These are phyloP conservation scores for Debaryomycetaceae sp. DNA, from an alignment of 1,139 yeast genomes.

Conservation along the genomic window DNA sequence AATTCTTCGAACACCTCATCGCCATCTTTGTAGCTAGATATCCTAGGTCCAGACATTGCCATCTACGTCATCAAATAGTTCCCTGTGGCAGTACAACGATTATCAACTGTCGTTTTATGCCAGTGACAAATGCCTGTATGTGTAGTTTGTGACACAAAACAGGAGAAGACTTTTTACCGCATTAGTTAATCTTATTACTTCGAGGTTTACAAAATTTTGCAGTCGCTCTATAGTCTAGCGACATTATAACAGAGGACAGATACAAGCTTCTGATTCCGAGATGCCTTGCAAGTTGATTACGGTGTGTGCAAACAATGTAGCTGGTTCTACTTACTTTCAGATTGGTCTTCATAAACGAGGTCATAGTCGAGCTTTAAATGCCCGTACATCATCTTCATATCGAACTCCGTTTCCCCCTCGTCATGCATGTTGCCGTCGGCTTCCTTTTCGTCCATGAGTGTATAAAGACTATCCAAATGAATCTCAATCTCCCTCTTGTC, in stretches of 20 bases:
- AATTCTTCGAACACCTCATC: conserved; percentile 10
- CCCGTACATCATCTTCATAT: conserved; percentile 13
- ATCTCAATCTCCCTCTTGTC: conserved; percentile 9
- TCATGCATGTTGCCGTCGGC: conserved; percentile 5
- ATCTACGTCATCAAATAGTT: too few species aligned
- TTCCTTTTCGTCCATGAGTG: conserved; percentile 3
- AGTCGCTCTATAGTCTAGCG: background rate
- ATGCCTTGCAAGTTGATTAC: too few species aligned
- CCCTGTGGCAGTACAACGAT: too few species aligned
- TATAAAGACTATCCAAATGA: conserved; percentile 2
- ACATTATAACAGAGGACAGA: too few species aligned
- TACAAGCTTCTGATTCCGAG: too few species aligned
- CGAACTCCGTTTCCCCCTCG: conserved; percentile 7
- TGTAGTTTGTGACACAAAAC: too few species aligned
- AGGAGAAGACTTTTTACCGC: background rate
- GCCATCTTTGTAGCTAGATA: conserved; percentile 2
- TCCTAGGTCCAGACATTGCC: background rate
- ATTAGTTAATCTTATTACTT: background rate
- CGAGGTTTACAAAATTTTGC: background rate
- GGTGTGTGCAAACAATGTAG: too few species aligned
- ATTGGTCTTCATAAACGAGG: conserved; percentile 5
- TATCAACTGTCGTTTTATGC: too few species aligned
- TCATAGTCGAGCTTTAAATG: conserved; percentile 13
- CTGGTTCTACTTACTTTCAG: background rate
- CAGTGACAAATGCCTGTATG: too few species aligned